Percentiles rank a stretch among this genome's conserved stretches.
Evolutionary conservation across 352 stramenopile genomes (phyloP).

Genomic region (Globisporangium carolinianum): DNA sequence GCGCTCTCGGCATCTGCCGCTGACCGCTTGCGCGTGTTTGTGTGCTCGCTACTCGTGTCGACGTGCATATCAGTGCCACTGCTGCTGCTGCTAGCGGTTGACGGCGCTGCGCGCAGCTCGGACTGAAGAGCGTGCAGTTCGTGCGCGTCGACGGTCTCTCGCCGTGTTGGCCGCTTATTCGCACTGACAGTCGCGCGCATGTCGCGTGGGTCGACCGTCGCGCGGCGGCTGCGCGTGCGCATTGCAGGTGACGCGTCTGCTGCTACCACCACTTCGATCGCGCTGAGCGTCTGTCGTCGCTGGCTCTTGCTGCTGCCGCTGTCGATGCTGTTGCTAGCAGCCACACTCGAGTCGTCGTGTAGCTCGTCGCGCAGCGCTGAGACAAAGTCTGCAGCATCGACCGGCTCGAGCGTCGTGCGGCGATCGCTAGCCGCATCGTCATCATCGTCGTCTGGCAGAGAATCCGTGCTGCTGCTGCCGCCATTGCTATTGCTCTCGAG

Average conservation of each 20-base stretch:
- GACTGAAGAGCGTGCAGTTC: constrained; percentile 33
- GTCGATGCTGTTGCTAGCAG: background rate
- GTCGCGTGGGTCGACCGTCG: constrained; percentile 52
- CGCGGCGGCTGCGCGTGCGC: constrained; percentile 19
- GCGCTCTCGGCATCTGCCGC: constrained; percentile 8
- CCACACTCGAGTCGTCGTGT: background rate
- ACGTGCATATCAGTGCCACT: background rate
- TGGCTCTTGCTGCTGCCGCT: background rate
- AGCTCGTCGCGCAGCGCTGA: constrained; percentile 23
- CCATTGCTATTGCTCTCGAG: too few relatives aligned
- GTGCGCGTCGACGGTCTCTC: constrained; percentile 56
- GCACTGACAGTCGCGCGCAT: constrained; percentile 19
- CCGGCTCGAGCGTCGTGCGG: constrained; percentile 47
- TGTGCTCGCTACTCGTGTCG: constrained; percentile 4
- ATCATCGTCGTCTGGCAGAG: background rate
- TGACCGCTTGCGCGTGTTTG: constrained; percentile 22
- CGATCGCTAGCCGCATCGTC: constrained; percentile 4
- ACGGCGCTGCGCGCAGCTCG: constrained; percentile 6
- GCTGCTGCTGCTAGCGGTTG: too few relatives aligned
- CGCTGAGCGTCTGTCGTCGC: constrained; percentile 1
- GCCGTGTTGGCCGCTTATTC: constrained; percentile 16
- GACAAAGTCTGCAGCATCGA: constrained; percentile 35
- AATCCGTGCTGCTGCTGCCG: too few relatives aligned
- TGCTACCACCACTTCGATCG: background rate
- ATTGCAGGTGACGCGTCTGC: constrained; percentile 18